Base-by-base conservation (phyloP, 352 stramenopile species). In the Thalassiosira mediterranea region DNA sequence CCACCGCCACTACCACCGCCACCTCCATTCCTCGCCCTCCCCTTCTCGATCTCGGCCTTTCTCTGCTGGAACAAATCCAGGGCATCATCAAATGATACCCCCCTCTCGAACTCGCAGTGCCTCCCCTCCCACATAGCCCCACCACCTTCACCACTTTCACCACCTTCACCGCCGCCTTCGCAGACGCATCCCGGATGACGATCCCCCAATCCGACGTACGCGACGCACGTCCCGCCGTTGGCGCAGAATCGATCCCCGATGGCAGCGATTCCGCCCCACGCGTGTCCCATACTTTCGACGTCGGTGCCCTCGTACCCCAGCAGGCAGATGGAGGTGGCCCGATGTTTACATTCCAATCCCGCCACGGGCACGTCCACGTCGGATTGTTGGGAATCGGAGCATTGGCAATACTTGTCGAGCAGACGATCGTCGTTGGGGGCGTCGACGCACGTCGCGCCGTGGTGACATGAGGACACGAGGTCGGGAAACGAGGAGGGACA, bases 41-140 rank as follows among this genome's bases (percentile, higher is more conserved):
- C 38, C 32, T 10, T 59, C 17, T 28, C 4, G 15, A 69, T 68
- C 54, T 61, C 57, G 48, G 15, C 48, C 37, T 70, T 61, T 19
- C 67, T n/a, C 63, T 76, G 56, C 47, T 76, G 67, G 42, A 76
- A 76, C 5, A 76, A 46, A 49, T 76, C 67, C 48, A 76, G 57
- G 17, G 67, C 67, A 58, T 76, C 67, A 63, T 76, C 67, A 29
- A 70, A 40, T 26, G 68, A 49, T 26, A 63, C n/a, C 15, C 57
- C 67, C 11, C 49, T 56, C n/a, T 26, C 28, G 56, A 58, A 76
- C 21, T 76, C 67, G 28, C 67, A 76, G 28, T 76, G 67, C 7
- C 62, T 54, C 48, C 67, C 67, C 59, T 76, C 67, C 67, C 67
- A 76, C 48, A 21, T 47, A n/a, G n/a, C n/a, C n/a, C n/a, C n/a